Evolutionary conservation across 2,329 filamentous ascomycete genomes (phyloP).

Genomic region (Cladosporium sp.): DNA sequence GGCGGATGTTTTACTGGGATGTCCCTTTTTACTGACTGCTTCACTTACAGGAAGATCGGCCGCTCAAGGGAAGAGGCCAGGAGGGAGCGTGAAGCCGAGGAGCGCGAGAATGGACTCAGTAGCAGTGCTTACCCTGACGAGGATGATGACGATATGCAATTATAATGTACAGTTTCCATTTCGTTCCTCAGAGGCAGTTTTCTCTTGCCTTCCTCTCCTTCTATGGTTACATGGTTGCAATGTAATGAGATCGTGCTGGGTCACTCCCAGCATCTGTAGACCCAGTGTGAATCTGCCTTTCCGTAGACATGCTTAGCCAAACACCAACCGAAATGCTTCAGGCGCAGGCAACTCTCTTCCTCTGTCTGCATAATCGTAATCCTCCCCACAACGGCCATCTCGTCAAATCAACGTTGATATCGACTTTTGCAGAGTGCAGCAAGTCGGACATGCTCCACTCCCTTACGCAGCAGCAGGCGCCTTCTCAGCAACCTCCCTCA

Average conservation of each 20-base stretch:
- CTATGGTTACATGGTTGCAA: constrained; percentile 16
- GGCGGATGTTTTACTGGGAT: background rate
- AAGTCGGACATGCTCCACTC: background rate
- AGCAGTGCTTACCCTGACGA: constrained; percentile 55
- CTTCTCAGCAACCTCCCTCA: constrained; percentile 20
- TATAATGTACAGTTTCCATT: constrained; percentile 28
- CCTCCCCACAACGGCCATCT: background rate
- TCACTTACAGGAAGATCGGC: constrained; percentile 65
- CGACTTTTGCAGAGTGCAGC: background rate
- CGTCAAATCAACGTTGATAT: background rate
- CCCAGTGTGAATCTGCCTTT: constrained; percentile 5
- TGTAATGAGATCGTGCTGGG: constrained; percentile 1
- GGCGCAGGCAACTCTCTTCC: background rate
- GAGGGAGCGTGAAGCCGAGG: constrained; percentile 74
- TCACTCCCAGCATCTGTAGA: background rate
- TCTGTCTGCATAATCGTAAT: background rate
- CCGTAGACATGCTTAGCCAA: background rate
- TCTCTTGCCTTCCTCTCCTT: background rate
- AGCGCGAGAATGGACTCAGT: constrained; percentile 56
- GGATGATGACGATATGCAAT: constrained; percentile 61
- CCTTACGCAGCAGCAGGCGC: constrained; percentile 14
- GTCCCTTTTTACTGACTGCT: constrained; percentile 13
- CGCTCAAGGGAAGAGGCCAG: constrained; percentile 76
- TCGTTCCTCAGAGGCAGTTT: constrained; percentile 8
- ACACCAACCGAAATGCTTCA: background rate